Conservation (phyloP, 192 early-diverging fungal species). For the Linnemannia schmuckeri region DNA sequence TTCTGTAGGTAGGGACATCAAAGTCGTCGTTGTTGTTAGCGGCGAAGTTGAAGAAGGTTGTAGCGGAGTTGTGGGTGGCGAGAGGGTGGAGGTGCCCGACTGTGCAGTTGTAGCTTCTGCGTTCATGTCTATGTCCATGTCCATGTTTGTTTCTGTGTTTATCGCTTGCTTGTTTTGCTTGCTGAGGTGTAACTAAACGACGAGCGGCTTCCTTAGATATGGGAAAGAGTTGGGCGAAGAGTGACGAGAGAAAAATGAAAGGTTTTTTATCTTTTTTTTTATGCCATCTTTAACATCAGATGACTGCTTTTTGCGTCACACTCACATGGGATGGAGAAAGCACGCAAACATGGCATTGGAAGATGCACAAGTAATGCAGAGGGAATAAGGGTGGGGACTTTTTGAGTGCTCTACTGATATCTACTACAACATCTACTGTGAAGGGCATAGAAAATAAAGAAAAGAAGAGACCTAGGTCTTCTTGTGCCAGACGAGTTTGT, state of each 20-base stretch:
- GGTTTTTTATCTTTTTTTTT: not conserved
- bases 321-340: no score
- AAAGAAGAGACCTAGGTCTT: slow-evolving; percentile 18
- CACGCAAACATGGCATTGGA: no score
- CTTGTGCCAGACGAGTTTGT: slow-evolving; percentile 56
- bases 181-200: not conserved
- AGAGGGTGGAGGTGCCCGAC: not conserved
- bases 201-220: not conserved
- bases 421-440: not conserved
- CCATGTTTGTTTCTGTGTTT: not conserved
- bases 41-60: not conserved
- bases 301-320: no score
- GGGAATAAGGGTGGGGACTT: no score
- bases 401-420: not conserved
- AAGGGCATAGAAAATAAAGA: not conserved
- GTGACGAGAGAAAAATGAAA: not conserved
- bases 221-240: not conserved
- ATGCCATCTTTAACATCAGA: not conserved
- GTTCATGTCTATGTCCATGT: not conserved
- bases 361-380: no score
- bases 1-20: not conserved
- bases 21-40: not conserved
- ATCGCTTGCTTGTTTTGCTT: not conserved
- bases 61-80: not conserved
- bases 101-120: not conserved